These are phyloP conservation scores for Botryotinia calthae DNA, from an alignment of 2,329 filamentous ascomycete genomes.

Conservation along the genomic window DNA sequence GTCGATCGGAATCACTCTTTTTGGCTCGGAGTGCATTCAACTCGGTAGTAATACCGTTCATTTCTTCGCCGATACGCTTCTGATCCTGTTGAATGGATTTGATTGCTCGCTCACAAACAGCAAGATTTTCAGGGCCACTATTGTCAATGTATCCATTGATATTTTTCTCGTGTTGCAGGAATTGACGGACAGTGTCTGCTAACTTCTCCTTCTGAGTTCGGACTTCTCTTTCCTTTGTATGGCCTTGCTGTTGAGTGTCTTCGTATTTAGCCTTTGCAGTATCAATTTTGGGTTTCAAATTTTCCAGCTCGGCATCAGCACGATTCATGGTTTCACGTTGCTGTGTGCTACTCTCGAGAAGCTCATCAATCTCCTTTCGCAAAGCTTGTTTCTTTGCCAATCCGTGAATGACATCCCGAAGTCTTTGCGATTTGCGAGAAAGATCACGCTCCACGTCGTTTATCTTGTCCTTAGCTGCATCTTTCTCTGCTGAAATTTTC, in stretches of 20 bases:
- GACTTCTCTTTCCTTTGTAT: slow-evolving; percentile 68
- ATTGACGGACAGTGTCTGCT: slow-evolving; percentile 70
- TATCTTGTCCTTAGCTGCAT: slow-evolving; percentile 67
- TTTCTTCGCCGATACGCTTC: slow-evolving; percentile 62
- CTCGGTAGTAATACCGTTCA: slow-evolving; percentile 62
- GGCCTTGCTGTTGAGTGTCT: slow-evolving; percentile 69
- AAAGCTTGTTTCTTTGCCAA: slow-evolving; percentile 78
- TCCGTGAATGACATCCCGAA: slow-evolving; percentile 68
- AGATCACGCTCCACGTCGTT: slow-evolving; percentile 72
- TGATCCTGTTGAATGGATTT: slow-evolving; percentile 65
- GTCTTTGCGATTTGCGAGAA: slow-evolving; percentile 70
- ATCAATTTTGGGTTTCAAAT: slow-evolving; percentile 70
- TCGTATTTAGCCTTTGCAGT: slow-evolving; percentile 75
- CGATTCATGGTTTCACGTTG: slow-evolving; percentile 68
- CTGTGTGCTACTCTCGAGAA: slow-evolving; percentile 64
- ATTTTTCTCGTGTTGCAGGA: slow-evolving; percentile 71
- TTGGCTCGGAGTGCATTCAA: slow-evolving; percentile 77
- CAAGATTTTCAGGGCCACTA: slow-evolving; percentile 70
- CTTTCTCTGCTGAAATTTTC: slow-evolving; percentile 67
- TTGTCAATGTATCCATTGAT: slow-evolving; percentile 77
- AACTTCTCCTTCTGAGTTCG: slow-evolving; percentile 70
- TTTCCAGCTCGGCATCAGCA: slow-evolving; percentile 70
- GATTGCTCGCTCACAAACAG: slow-evolving; percentile 67
- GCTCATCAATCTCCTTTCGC: slow-evolving; percentile 67
- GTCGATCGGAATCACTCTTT: slow-evolving; percentile 74